A percentile compares a stretch with the other conserved stretches of the same genome.
phyloP scores from a whole-genome alignment of 176 grass and related monocot genomes.

The Triticum turgidum region DNA sequence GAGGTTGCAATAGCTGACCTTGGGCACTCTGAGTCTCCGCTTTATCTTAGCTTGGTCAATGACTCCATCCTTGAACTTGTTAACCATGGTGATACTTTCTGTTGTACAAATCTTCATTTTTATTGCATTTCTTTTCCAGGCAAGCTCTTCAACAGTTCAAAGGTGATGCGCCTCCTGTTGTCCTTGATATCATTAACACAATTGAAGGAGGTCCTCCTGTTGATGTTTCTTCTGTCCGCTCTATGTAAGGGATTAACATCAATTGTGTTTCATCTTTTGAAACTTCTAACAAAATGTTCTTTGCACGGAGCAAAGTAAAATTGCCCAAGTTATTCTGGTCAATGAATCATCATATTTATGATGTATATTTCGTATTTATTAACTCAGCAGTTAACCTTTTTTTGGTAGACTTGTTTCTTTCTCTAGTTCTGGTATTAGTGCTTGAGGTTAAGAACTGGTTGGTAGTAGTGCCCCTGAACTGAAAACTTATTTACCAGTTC shows the following conservation, averaged over 20 bases:
- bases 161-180: conserved; percentile 67
- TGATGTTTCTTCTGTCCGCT: conserved; percentile 84
- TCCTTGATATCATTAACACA: conserved; percentile 87
- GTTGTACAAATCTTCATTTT: conserved; percentile 17
- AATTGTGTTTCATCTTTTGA: conserved; percentile 8
- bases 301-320: background rate
- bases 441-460: conserved; percentile 11
- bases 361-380: background rate
- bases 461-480: background rate
- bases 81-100: background rate
- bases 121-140: conserved; percentile 47
- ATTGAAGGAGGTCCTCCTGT: conserved; percentile 92
- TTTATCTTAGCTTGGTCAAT: conserved; percentile 14
- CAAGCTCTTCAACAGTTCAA: conserved; percentile 97
- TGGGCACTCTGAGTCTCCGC: background rate
- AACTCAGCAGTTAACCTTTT: background rate
- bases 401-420: conserved; percentile 5
- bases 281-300: background rate
- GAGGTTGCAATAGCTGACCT: conserved; percentile 9
- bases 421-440: conserved; percentile 1
- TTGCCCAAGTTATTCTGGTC: background rate
- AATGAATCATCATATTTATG: background rate
- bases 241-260: conserved; percentile 52
- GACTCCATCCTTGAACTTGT: conserved; percentile 11
- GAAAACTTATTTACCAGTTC: background rate